These are phyloP conservation scores for Botrytis aclada DNA, from an alignment of 2,329 filamentous ascomycete genomes.

Conservation along the genomic window DNA sequence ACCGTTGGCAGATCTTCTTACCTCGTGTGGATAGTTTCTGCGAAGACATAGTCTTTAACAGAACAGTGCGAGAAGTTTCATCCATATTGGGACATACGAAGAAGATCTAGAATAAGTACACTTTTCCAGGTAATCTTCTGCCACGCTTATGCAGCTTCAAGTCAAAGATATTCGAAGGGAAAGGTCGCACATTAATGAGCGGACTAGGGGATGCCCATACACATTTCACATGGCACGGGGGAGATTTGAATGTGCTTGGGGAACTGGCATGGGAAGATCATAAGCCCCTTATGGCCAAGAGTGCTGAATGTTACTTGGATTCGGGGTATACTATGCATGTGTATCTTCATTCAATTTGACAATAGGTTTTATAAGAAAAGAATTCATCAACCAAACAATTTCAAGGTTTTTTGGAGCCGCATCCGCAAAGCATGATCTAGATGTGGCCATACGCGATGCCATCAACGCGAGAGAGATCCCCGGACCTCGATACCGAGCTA, in stretches of 20 bases:
- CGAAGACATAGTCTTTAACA: no score
- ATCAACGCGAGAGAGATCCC: conserved; percentile 49
- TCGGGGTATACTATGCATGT: conserved; percentile 48
- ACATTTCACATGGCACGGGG: conserved; percentile 48
- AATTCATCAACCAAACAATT: no score
- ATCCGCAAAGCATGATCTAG: conserved; percentile 33
- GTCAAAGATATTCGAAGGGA: conserved; percentile 14
- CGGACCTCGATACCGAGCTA: conserved; percentile 48
- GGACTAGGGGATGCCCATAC: conserved; percentile 50
- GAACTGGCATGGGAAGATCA: conserved; percentile 48
- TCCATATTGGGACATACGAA: not conserved
- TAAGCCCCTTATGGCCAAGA: conserved; percentile 26
- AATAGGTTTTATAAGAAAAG: not conserved
- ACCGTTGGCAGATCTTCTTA: not conserved
- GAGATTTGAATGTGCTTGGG: conserved; percentile 43
- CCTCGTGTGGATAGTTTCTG: not conserved
- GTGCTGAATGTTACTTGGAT: conserved; percentile 46
- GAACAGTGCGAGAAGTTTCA: not conserved
- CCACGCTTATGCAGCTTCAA: not conserved
- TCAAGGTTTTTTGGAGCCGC: conserved; percentile 30
- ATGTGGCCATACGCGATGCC: conserved; percentile 47
- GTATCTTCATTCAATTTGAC: not conserved
- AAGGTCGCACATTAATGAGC: conserved; percentile 46
- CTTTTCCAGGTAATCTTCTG: not conserved
- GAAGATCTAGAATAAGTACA: not conserved